Evolutionary conservation across 768 basidiomycete species (phyloP), one percentile per base, ranked within the genome.

Genomic region (Polyporus arcularius): DNA sequence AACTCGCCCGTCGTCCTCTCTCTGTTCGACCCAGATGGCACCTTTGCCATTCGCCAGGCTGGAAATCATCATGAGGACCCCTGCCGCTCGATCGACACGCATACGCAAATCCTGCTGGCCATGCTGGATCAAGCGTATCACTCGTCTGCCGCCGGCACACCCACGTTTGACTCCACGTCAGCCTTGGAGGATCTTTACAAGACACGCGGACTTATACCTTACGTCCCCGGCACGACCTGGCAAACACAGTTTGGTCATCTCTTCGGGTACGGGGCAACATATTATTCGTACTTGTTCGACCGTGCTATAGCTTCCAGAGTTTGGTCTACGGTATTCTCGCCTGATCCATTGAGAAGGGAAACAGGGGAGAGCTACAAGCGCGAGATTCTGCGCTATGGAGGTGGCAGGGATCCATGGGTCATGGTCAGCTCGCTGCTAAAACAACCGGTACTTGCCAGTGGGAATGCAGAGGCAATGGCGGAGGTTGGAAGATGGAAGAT

Each of bases 241-340:
- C 97, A 98, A 69, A 94, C 94, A 0, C 94, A 96, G 67, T 99
- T 99, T 65, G 91, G 92, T 0, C 97, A 99, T 71, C 77, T 99
- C 5, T 96, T 90, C 69, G 94, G 96, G 2, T 99, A 99, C 67
- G 96, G 96, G 5, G 95, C 96, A 14, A 97, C 94, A 0, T 99
- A 99, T 72, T 99, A 99, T 68, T 95, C 94, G 3, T 99, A 99
- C 71, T 81, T 98, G 12, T 96, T 99, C 65, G 97, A 98, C 66
- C 86, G 96, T 4, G 94, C 94, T 4, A 97, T 99, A 60, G 96
- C 97, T 0, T 91, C 91, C 6, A 83, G 90, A n/a, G 88, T 98
- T 0, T 99, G 93, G 90, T 73, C 78, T 10, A 82, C 85, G 10
- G 76, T 96, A 0, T 98, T 98, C 68, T 76, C 79, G 9, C 61